Evolutionary conservation across 1,284 basidiomycete genomes (phyloP).

Genomic region (Austroboletus novae-zelandiae): DNA sequence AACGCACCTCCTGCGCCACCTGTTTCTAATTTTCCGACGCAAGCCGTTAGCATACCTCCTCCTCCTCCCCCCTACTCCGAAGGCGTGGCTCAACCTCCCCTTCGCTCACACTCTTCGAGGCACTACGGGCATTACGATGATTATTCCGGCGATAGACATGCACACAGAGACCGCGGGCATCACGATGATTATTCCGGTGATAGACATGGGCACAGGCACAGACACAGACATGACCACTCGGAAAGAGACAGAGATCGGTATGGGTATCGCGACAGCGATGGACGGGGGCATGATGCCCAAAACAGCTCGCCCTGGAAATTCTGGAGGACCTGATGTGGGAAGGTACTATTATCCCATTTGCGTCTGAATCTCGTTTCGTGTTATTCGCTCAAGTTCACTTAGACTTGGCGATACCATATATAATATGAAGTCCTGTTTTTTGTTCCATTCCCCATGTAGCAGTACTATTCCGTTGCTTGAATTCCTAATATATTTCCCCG

Average conservation of each 20-base stretch:
- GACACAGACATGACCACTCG: conserved; percentile 11
- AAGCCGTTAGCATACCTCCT: conserved; percentile 4
- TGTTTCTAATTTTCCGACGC: conserved; percentile 1
- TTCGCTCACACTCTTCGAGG: conserved; percentile 20
- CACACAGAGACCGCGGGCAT: conserved; percentile 15
- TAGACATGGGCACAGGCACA: conserved; percentile 12
- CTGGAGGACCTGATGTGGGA: conserved; percentile 15
- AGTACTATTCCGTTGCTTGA: neutral
- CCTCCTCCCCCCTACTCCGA: conserved; percentile 22
- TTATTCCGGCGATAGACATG: conserved; percentile 9
- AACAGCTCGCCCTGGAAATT: conserved; percentile 10
- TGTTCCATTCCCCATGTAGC: neutral
- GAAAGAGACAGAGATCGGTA: conserved; percentile 7
- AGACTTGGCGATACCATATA: conserved; percentile 8
- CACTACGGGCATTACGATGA: conserved; percentile 14
- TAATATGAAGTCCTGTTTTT: neutral
- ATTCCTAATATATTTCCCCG: neutral
- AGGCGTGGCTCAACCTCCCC: conserved; percentile 9
- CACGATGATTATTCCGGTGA: conserved; percentile 8
- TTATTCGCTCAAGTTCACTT: neutral
- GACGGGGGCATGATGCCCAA: conserved; percentile 2
- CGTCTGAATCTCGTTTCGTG: neutral
- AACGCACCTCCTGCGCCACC: conserved; percentile 6
- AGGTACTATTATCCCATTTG: neutral
- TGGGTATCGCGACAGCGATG: conserved; percentile 9